A percentile compares a stretch with the other conserved stretches of the same genome.
Conservation (phyloP, 495 filamentous ascomycete species). For the Aspergillus incahuasiensis region DNA sequence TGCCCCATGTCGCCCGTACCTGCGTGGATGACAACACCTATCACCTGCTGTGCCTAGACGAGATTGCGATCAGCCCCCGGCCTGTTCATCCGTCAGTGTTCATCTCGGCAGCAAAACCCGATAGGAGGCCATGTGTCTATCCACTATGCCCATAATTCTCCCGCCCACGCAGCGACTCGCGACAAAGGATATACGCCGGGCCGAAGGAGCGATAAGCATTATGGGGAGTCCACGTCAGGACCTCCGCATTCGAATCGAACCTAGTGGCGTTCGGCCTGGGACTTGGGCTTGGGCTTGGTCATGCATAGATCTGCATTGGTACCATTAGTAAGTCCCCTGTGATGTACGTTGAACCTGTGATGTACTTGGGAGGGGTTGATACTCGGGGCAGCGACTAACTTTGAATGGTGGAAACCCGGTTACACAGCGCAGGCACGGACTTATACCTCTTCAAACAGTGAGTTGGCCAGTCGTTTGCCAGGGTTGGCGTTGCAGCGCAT, state of each 20-base stretch:
- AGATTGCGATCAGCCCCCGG: background rate
- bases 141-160: background rate
- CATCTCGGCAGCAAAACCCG: background rate
- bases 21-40: background rate
- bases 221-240: background rate
- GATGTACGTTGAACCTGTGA: background rate
- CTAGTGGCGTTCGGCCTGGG: background rate
- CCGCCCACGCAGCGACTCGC: background rate
- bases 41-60: background rate
- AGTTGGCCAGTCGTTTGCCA: background rate
- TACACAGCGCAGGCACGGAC: background rate
- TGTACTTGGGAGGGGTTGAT: background rate
- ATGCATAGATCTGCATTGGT: background rate
- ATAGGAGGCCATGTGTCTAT: background rate
- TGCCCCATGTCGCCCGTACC: background rate
- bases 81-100: background rate
- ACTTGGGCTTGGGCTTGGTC: constrained; percentile 1
- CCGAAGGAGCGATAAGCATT: background rate
- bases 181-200: background rate
- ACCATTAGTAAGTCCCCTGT: background rate
- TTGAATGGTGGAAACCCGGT: background rate
- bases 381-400: background rate
- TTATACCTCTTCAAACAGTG: background rate
- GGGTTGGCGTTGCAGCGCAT: background rate
- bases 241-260: background rate